Evolutionary conservation across 179 eudicot species (phyloP).

Genomic region (Sideroxylon spinosum): DNA sequence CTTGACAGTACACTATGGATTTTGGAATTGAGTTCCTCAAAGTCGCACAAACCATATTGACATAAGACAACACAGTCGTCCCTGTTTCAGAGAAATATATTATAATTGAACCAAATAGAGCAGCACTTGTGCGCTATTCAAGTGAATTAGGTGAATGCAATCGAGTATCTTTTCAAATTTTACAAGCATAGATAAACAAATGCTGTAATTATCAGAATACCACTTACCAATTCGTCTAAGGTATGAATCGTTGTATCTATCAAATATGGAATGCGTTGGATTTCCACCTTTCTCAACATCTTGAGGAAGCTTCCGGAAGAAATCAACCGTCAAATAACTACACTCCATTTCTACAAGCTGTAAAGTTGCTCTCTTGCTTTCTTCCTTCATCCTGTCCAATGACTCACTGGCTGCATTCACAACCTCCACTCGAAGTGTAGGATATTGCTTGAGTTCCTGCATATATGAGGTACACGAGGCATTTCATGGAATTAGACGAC

Average conservation of each 20-base stretch:
- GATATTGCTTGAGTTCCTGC: constrained; percentile 90
- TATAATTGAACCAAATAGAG: neutral
- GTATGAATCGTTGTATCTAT: constrained; percentile 79
- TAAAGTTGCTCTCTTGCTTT: constrained; percentile 76
- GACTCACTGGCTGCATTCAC: constrained; percentile 68
- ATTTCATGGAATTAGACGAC: constrained; percentile 4
- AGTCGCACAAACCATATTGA: constrained; percentile 77
- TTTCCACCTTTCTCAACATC: constrained; percentile 96
- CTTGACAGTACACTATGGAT: constrained; percentile 94
- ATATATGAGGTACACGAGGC: neutral
- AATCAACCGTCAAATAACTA: constrained; percentile 80
- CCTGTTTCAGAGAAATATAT: constrained; percentile 37
- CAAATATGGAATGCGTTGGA: constrained; percentile 86
- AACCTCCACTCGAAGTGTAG: constrained; percentile 75
- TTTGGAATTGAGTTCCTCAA: constrained; percentile 89
- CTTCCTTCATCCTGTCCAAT: constrained; percentile 78
- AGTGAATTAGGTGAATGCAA: neutral
- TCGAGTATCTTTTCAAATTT: too few species aligned
- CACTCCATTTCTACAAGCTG: constrained; percentile 91
- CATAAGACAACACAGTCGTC: constrained; percentile 76
- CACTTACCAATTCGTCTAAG: constrained; percentile 78
- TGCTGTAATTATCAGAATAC: too few species aligned
- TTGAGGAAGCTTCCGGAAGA: constrained; percentile 92
- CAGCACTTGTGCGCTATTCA: neutral
- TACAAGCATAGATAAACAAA: too few species aligned